Conservation (phyloP, 306 rosid species). For the Ormosia semicastrata region DNA sequence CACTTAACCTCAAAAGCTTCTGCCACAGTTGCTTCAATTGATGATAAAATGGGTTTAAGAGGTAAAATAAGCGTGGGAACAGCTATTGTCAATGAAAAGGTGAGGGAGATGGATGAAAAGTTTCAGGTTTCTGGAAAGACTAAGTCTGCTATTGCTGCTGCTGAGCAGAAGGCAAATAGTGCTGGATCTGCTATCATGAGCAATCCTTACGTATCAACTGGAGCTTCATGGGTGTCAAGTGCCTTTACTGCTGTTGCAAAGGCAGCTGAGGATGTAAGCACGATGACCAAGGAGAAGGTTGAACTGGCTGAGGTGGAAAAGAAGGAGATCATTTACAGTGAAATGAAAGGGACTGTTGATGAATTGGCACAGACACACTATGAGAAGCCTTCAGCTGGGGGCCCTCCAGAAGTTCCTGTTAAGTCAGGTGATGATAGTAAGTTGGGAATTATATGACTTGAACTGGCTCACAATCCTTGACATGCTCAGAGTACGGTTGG, state of each 20-base stretch:
- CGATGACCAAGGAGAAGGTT: conserved; percentile 65
- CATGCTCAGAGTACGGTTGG: not conserved
- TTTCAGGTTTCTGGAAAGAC: conserved; percentile 60
- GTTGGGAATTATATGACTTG: conserved; percentile 30
- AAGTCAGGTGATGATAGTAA: conserved; percentile 40
- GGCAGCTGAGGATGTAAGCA: conserved; percentile 64
- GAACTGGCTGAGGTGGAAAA: conserved; percentile 68
- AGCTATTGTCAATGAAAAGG: conserved; percentile 55
- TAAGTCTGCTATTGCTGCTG: conserved; percentile 53
- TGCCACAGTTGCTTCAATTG: conserved; percentile 61
- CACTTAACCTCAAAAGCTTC: conserved; percentile 60
- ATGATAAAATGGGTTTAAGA: conserved; percentile 56
- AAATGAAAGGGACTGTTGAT: conserved; percentile 39
- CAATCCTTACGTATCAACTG: conserved; percentile 52
- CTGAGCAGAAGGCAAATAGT: conserved; percentile 63
- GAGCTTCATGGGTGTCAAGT: conserved; percentile 65
- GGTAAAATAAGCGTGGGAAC: conserved; percentile 63
- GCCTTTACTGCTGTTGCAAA: conserved; percentile 58
- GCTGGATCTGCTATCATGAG: conserved; percentile 69
- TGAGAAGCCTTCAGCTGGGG: conserved; percentile 40
- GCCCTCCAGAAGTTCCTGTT: conserved; percentile 38
- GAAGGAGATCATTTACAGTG: conserved; percentile 39
- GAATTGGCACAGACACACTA: conserved; percentile 45
- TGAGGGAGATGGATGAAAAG: conserved; percentile 63
- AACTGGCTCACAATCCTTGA: not conserved